Percentiles rank a stretch among this genome's conserved stretches.
Conservation (phyloP, 148 eudicot genomes). For the Fagopyrum esculentum region DNA sequence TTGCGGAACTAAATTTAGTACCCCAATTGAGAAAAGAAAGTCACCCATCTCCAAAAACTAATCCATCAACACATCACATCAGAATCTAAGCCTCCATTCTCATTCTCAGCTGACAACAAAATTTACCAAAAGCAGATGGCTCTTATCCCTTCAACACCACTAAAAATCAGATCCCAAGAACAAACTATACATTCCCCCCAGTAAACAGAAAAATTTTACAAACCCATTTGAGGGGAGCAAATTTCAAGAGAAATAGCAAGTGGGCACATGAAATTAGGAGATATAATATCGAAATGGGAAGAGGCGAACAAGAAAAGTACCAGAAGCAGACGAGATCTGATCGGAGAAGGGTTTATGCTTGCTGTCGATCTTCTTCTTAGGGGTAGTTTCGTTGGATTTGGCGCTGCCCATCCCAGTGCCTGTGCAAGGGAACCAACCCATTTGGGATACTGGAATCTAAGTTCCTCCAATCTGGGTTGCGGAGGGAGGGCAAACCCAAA, state of each 20-base stretch:
- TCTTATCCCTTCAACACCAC: not conserved
- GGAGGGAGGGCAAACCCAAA: not conserved
- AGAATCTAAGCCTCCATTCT: not conserved
- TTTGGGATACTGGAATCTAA: not conserved
- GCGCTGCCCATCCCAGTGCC: constrained; percentile 14
- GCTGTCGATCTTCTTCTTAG: constrained; percentile 5
- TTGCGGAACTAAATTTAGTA: not conserved
- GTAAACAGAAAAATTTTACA: not conserved
- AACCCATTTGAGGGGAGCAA: not conserved
- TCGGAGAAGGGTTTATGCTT: constrained; percentile 1
- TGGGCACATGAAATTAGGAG: constrained; percentile 5
- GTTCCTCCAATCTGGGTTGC: constrained; percentile 3
- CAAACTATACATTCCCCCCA: not conserved
- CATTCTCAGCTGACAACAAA: constrained; percentile 4
- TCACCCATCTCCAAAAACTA: not conserved
- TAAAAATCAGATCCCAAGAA: not conserved
- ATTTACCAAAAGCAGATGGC: not conserved
- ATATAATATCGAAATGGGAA: not conserved
- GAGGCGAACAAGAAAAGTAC: not conserved
- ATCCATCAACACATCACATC: not conserved
- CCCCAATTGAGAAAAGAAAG: not conserved
- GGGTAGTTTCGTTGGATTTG: constrained; percentile 11
- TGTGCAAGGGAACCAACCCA: constrained; percentile 17
- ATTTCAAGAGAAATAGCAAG: not conserved
- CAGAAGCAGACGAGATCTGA: constrained; percentile 13